Base-by-base conservation (phyloP, 2,329 filamentous ascomycete species). In the Aureobasidium leucospermi region DNA sequence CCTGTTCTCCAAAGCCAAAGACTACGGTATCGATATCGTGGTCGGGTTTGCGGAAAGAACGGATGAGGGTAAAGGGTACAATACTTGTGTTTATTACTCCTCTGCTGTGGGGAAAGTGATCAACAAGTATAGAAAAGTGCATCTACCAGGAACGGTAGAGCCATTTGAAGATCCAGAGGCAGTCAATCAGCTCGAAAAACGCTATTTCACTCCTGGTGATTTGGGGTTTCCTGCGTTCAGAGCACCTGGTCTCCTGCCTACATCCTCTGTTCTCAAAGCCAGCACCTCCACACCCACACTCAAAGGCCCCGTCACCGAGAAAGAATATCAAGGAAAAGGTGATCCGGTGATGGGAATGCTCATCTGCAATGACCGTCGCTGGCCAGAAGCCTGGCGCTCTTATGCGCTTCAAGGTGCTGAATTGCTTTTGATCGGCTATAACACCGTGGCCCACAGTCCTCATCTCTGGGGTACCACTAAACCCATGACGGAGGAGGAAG, bases 311-410 rank as follows among this genome's bases (percentile, higher is more conserved):
- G 6, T 13, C 1, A 29, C 7, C 2, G 53, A 45, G 2, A 58
- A 49, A 32, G 13, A 49, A 31, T 15, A 38, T 15, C 46, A 53
- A 6, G 70, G 71, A 8, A 73, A 72, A 59, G 76, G 78, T 2
- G 79, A 83, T 65, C 76, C 79, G 2, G 80, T 83, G 46, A 49
- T 81, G 32, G 72, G 80, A 8, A 81, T 81, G 78, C 71, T 82
- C 66, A 80, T 81, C 61, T 82, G 80, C 69, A 83, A 82, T 63
- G 80, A 82, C 66, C 69, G 79, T 4, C 72, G 80, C 7, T 82
- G 80, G 80, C 72, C 77, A 1, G 80, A 82, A 64, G 76, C 74
- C 0, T 83, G 80, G 79, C 69, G 80, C 36, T 71, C 72, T 16
- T 78, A 81, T 63, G 78, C 79, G 0, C 69, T 82, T 6, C 78